phyloP scores from a whole-genome alignment of 2,329 filamentous ascomycete genomes.

The Aspergillus sp. region DNA sequence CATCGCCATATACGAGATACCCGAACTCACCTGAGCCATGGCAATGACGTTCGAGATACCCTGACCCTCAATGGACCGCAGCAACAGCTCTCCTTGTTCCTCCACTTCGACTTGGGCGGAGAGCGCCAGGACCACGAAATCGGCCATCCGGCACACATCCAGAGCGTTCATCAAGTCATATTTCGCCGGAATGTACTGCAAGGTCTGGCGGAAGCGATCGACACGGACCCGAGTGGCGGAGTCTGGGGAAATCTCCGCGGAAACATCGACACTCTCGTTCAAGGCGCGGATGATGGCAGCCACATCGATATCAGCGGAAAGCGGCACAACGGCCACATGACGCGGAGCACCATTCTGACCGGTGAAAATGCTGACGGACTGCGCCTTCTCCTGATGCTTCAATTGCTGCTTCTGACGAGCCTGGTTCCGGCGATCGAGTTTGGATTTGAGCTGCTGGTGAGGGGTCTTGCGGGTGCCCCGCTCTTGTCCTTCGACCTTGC shows the following conservation, averaged over 20 bases:
- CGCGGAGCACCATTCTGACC: constrained; percentile 84
- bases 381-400: constrained; percentile 81
- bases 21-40: constrained; percentile 62
- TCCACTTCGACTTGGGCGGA: constrained; percentile 78
- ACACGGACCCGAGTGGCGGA: constrained; percentile 67
- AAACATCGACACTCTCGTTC: constrained; percentile 78
- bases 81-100: constrained; percentile 76
- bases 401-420: constrained; percentile 83
- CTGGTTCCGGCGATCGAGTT: constrained; percentile 92
- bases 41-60: constrained; percentile 92
- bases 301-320: constrained; percentile 73
- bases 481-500: constrained; percentile 74
- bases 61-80: constrained; percentile 87
- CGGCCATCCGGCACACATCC: constrained; percentile 83
- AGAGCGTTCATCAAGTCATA: constrained; percentile 75
- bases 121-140: constrained; percentile 86
- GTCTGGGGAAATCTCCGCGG: constrained; percentile 62
- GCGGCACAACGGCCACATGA: constrained; percentile 82
- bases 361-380: constrained; percentile 78
- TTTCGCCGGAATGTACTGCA: constrained; percentile 78
- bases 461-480: constrained; percentile 78
- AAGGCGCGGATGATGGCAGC: constrained; percentile 68
- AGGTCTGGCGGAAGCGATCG: constrained; percentile 91
- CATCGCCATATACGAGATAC: not conserved
- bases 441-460: constrained; percentile 96